Evolutionary conservation across 257 asterid genomes (phyloP), one percentile per base, ranked within the genome.

Genomic region (Misopates orontium): DNA sequence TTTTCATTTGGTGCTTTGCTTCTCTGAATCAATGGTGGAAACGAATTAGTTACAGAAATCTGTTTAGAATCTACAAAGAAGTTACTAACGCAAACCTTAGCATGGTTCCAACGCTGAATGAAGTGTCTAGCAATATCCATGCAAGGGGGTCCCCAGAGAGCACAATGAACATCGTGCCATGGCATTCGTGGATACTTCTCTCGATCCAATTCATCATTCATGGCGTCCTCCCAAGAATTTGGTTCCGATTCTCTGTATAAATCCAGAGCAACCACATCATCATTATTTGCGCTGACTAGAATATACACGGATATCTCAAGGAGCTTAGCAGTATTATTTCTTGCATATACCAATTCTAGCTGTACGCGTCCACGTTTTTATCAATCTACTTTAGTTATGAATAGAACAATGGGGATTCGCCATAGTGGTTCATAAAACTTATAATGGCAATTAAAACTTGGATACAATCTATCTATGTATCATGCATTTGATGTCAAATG

Each of bases 101-200:
- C 99, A 75, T 93, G 95, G 83, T 93, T 93, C 99, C 99, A 93
- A 25, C 99, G 96, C 69, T 90, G 97, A 79, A 88, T 88, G 71
- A 90, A 93, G 75, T 93, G 99, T 78, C 96, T 85, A 32, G 99
- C 97, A 62, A 93, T 77, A 73, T 93, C 97, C 84, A 87, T 90
- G 76, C 97, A 93, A 51, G 99, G 83, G 25, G 96, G 96, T 19
- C 97, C 99, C 99, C 99, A 93, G 24, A 93, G 75, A 18, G 99
- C 95, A 64, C 99, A 93, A 49, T 93, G 99, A 77, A 93, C 99
- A 62, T 93, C 99, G 22, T 93, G 99, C 99, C 99, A 93, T 47
- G 99, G 97, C 99, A 93, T 93, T 31, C 99, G 95, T 12, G 98
- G 98, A 78, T 84, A 85, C 71, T 77, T 92, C 47, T 74, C 75